A percentile compares a stretch with the other conserved stretches of the same genome.
These are phyloP conservation scores for Cryptococcus floricola DNA, from an alignment of 1,284 basidiomycete species.

Conservation along the genomic window DNA sequence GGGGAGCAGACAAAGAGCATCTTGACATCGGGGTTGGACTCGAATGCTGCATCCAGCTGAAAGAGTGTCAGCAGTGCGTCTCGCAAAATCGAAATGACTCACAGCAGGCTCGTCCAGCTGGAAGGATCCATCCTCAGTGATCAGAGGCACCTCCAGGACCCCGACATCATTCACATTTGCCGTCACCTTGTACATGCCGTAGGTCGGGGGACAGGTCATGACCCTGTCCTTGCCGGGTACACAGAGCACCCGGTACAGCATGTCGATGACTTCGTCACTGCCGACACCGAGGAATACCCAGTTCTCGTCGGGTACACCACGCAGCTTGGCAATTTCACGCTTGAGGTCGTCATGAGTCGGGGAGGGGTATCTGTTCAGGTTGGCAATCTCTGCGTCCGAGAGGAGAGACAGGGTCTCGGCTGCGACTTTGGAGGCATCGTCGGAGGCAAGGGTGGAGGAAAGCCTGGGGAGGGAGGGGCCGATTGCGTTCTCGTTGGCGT, in stretches of 20 bases:
- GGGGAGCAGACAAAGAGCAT: slow-evolving; percentile 94
- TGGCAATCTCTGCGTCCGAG: slow-evolving; percentile 35
- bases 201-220: slow-evolving; percentile 87
- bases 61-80: background rate
- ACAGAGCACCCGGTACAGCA: slow-evolving; percentile 87
- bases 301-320: slow-evolving; percentile 62
- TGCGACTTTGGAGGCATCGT: slow-evolving; percentile 6
- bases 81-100: slow-evolving; percentile 32
- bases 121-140: slow-evolving; percentile 71
- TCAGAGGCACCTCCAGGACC: slow-evolving; percentile 73
- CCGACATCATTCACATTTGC: slow-evolving; percentile 93
- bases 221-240: slow-evolving; percentile 76
- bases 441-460: background rate
- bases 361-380: slow-evolving; percentile 50
- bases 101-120: slow-evolving; percentile 72
- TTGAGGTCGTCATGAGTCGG: slow-evolving; percentile 66
- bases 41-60: slow-evolving; percentile 68
- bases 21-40: slow-evolving; percentile 71
- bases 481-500: slow-evolving; percentile 95
- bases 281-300: slow-evolving; percentile 94
- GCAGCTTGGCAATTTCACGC: slow-evolving; percentile 64
- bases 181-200: slow-evolving; percentile 95
- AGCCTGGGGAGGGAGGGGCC: slow-evolving; percentile 72
- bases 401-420: slow-evolving; percentile 36
- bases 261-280: slow-evolving; percentile 93